Base-by-base conservation (phyloP, 2,329 filamentous ascomycete genomes). In the Colletotrichum camelliae region DNA sequence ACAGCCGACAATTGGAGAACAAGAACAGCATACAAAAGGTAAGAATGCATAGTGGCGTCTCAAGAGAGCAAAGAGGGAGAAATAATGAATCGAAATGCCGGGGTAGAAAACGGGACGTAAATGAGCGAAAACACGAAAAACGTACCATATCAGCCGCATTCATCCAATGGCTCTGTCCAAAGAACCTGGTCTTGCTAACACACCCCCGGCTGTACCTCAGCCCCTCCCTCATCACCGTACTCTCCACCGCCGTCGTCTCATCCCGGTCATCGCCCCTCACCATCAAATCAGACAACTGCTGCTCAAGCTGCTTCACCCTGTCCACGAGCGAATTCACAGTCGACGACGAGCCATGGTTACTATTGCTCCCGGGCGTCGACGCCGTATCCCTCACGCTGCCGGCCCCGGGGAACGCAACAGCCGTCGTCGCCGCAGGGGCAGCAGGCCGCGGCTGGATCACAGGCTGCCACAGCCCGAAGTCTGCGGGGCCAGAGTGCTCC, bases 141-240 rank as follows among this genome's bases (percentile, higher is more conserved):
- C 84, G 76, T 80, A 89, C 88, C 79, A 86, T 82, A 60, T 83
- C 81, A 18, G 84, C 80, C 5, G 84, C 83, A 60, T 87, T 86
- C 81, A 88, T 85, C 88, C 89, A 90, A 78, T 91, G 89, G 67
- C 87, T 90, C 69, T 88, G 86, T 0, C 86, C 87, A 65, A 87
- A 86, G 77, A 87, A 88, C 6, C 86, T 81, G 4, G 85, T 86
- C 78, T 88, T 88, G 37, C 85, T 85, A 16, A 88, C 79, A 7
- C 81, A 82, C 2, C 85, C 85, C 18, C 77, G 74, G 15, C 70
- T 75, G 15, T 75, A 75, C 24, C 57, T 73, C n/a, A 75, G 27
- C 15, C 73, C 73, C 9, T 75, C 64, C 1, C 33, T 60, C 18
- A 70, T 52, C 2, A 62, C 43, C 5, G 57, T 18, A 10, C 12